Evolutionary conservation across 1,284 basidiomycete species (phyloP).

Genomic region (Psilocybe mexicana): DNA sequence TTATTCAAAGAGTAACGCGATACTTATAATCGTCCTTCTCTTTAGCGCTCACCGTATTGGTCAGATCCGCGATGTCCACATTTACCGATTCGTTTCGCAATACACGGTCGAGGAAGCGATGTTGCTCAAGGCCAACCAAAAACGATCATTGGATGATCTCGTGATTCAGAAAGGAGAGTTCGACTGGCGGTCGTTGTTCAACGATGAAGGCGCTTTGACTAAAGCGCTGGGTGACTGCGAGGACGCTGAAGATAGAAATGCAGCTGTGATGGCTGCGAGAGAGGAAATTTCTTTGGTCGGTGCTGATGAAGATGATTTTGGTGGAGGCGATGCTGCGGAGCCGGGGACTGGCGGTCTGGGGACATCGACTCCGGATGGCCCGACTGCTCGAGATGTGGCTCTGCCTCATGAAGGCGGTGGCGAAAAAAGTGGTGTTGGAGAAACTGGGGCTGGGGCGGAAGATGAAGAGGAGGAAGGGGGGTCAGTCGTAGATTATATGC

Average conservation of each 20-base stretch:
- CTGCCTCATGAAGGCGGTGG: conserved; percentile 12
- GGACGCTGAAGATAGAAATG: conserved; percentile 83
- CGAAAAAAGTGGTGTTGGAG: conserved; percentile 20
- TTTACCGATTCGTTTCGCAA: conserved; percentile 92
- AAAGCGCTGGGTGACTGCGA: conserved; percentile 81
- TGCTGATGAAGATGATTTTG: conserved; percentile 79
- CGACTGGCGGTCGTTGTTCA: conserved; percentile 89
- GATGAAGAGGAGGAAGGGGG: conserved; percentile 57
- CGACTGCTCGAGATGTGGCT: conserved; percentile 24
- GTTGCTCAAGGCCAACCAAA: conserved; percentile 95
- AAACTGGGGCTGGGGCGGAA: conserved; percentile 59
- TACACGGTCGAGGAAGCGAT: conserved; percentile 97
- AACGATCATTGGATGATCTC: conserved; percentile 86
- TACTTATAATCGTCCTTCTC: not conserved
- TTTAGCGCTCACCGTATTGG: conserved; percentile 89
- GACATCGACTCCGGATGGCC: conserved; percentile 27
- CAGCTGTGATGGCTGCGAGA: conserved; percentile 76
- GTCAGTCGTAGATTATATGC: conserved; percentile 86
- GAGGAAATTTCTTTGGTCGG: conserved; percentile 73
- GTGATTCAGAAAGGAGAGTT: conserved; percentile 96
- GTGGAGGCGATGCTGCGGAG: conserved; percentile 42
- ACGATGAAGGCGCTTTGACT: conserved; percentile 45
- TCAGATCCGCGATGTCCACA: conserved; percentile 95
- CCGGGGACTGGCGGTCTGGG: conserved; percentile 32
- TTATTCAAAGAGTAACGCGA: not conserved